A percentile compares a stretch with the other conserved stretches of the same genome.
These are phyloP conservation scores for Sugiyamaella marilandica DNA, from an alignment of 805 yeast species.

Conservation along the genomic window DNA sequence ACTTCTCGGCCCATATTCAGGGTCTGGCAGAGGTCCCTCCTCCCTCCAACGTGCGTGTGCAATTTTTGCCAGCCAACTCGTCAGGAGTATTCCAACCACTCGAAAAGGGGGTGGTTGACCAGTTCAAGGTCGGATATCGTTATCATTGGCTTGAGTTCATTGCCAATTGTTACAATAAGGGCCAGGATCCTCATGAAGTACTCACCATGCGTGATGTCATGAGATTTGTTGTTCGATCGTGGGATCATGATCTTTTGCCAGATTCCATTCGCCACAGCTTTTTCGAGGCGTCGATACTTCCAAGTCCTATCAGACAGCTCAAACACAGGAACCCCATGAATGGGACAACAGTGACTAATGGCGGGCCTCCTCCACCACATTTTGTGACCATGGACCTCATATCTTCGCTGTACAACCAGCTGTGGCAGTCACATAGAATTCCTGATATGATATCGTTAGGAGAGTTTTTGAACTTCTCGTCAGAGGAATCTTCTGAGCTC, in stretches of 20 bases:
- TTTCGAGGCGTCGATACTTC: slow-evolving; percentile 6
- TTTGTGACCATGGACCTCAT: slow-evolving; percentile 4
- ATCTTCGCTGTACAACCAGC: slow-evolving; percentile 4
- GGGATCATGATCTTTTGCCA: slow-evolving; percentile 9
- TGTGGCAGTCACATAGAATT: slow-evolving; percentile 9
- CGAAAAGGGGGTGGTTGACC: slow-evolving; percentile 10
- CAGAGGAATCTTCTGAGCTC: slow-evolving; percentile 3
- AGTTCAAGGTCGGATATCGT: slow-evolving; percentile 9
- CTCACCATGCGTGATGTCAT: slow-evolving; percentile 7
- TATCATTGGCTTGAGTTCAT: slow-evolving; percentile 10
- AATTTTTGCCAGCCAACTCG: slow-evolving; percentile 9
- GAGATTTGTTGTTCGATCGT: slow-evolving; percentile 1
- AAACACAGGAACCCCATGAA: background rate
- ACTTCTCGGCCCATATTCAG: slow-evolving; percentile 12
- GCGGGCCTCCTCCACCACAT: background rate
- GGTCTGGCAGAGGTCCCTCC: slow-evolving; percentile 10
- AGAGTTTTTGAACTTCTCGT: slow-evolving; percentile 1
- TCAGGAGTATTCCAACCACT: slow-evolving; percentile 9
- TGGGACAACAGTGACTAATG: background rate
- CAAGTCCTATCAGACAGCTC: background rate
- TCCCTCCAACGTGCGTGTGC: slow-evolving; percentile 9
- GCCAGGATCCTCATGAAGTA: slow-evolving; percentile 4
- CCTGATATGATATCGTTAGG: slow-evolving; percentile 7
- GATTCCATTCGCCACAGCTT: slow-evolving; percentile 3
- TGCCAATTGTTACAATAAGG: background rate